A percentile compares a stretch with the other conserved stretches of the same genome.
phyloP scores from a whole-genome alignment of 495 filamentous ascomycete genomes.

The Cudoniella acicularis region DNA sequence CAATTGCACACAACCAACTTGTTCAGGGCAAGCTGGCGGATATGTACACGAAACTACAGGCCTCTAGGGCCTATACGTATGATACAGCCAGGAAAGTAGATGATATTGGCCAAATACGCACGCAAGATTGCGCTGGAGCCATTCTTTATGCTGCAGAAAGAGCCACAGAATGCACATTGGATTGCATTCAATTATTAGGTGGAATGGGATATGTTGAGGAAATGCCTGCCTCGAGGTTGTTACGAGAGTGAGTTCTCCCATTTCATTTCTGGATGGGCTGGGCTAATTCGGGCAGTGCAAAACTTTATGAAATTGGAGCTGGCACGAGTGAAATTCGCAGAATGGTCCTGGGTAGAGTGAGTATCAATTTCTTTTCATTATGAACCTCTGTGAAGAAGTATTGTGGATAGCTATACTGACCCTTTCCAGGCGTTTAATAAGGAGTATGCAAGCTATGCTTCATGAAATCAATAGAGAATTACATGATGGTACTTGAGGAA shows the following conservation, averaged over 20 bases:
- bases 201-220: slow-evolving; percentile 97
- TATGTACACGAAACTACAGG: slow-evolving; percentile 93
- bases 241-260: slow-evolving; percentile 59
- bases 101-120: slow-evolving; percentile 62
- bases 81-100: slow-evolving; percentile 74
- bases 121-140: slow-evolving; percentile 90
- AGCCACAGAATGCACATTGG: slow-evolving; percentile 82
- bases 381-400: no score
- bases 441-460: slow-evolving; percentile 56
- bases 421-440: slow-evolving; percentile 69
- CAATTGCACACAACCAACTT: slow-evolving; percentile 90
- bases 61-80: slow-evolving; percentile 75
- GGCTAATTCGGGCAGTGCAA: slow-evolving; percentile 35
- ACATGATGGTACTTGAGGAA: background rate
- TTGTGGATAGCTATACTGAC: no score
- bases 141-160: slow-evolving; percentile 94
- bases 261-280: background rate
- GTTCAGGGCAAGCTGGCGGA: slow-evolving; percentile 92
- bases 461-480: slow-evolving; percentile 5
- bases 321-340: slow-evolving; percentile 91
- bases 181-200: slow-evolving; percentile 91
- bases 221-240: slow-evolving; percentile 78
- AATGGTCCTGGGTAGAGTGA: slow-evolving; percentile 81
- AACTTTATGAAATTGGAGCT: slow-evolving; percentile 94
- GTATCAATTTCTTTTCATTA: background rate